These are phyloP conservation scores for Phanerodontia chrysosporium DNA, from an alignment of 768 basidiomycete genomes.

Conservation along the genomic window DNA sequence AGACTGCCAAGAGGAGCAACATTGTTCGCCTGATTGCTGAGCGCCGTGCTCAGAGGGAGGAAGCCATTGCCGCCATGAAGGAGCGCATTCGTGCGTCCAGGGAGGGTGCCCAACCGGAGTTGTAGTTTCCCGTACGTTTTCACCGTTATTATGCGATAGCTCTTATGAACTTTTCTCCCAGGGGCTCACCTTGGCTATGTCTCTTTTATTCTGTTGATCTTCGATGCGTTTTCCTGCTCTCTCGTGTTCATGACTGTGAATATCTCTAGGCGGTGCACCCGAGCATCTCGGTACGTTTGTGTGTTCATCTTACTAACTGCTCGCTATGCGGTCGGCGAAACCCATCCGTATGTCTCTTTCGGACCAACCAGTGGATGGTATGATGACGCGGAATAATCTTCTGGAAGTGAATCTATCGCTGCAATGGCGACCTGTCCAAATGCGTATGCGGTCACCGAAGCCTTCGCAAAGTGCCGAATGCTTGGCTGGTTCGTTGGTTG, in stretches of 20 bases:
- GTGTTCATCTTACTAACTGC: too few species aligned
- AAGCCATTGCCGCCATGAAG: conserved; percentile 35
- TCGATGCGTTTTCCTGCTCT: not conserved
- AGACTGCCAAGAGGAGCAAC: conserved; percentile 39
- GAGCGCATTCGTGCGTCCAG: not conserved
- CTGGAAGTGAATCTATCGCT: too few species aligned
- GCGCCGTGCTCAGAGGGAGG: conserved; percentile 40
- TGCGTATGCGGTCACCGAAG: not conserved
- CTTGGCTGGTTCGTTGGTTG: not conserved
- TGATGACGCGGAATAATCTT: too few species aligned
- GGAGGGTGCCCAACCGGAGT: not conserved
- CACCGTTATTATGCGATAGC: not conserved
- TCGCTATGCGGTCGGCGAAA: too few species aligned
- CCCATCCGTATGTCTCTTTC: too few species aligned
- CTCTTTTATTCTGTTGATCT: not conserved
- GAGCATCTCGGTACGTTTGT: too few species aligned
- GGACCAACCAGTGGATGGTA: too few species aligned
- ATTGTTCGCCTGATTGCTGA: conserved; percentile 48
- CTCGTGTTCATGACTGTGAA: not conserved
- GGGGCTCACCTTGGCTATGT: not conserved
- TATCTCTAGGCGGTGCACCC: too few species aligned
- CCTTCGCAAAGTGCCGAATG: not conserved
- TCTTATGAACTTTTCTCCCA: not conserved
- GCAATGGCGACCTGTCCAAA: too few species aligned
- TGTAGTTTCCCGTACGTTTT: not conserved